Evolutionary conservation across 129 eudicot genomes (phyloP), one percentile per base, ranked within the genome.

Genomic region (Chrysanthemum lavandulifolium): DNA sequence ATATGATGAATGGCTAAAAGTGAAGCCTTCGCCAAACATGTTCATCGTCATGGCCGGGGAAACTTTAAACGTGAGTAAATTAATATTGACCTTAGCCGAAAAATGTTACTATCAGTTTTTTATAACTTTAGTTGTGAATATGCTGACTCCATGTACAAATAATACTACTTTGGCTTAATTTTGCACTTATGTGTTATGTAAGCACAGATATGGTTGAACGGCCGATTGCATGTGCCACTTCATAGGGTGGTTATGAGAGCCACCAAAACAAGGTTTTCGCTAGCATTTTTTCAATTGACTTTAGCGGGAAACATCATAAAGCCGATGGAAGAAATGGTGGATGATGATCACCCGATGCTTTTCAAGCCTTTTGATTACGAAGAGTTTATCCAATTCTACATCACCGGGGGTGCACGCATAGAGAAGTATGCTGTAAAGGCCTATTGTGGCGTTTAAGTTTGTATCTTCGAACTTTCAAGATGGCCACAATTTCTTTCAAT

Each of bases 11-110:
- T 89, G 96, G 89, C 68, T 89, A 49, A 69, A 67, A 27, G 79
- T 82, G 7, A 74, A 80, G 14, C 84, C 84, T 72, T 81, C 91
- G 45, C 87, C 67, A 0, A 69, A 84, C 49, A 68, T 82, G 36
- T 86, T 89, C 69, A 74, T 78, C 9, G 86, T 84, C 84, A 86
- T 89, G 87, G 78, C 83, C 27, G 89, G 89, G 6, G 91, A 89
- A 51, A 82, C 91, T 55, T 69, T 89, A 33, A 57, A 61, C 6
- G 96, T 89, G 80, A 71, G 81, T 53, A 13, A 36, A 40, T 40
- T 6, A 40, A 40, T 6, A 19, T 19, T 19, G 9, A 40, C 47
- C 47, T 40, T 40, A 6, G 9, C 47, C 9, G 47, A 5, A 6
- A 40, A 40, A 6, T 40, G 47, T 36, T 36, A 40, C 47, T 40